phyloP scores from a whole-genome alignment of 2,329 filamentous ascomycete genomes.

The Neonectria punicea region DNA sequence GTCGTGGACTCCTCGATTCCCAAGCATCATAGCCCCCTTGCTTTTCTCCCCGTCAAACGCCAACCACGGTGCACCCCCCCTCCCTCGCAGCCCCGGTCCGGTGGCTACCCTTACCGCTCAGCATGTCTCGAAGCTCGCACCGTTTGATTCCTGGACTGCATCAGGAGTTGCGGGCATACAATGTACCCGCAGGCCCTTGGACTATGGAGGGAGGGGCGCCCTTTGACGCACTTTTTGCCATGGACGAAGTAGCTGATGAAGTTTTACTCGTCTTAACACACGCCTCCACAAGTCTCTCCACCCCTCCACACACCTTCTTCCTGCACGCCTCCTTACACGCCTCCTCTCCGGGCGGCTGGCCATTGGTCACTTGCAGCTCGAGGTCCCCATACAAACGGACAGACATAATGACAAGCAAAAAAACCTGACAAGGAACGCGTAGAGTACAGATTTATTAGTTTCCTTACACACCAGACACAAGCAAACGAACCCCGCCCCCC shows the following conservation, averaged over 20 bases:
- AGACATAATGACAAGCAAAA: background rate
- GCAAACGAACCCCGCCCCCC: conserved; percentile 34
- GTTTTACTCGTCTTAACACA: background rate
- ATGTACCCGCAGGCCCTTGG: background rate
- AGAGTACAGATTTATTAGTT: background rate
- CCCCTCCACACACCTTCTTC: background rate
- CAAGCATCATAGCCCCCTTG: conserved; percentile 34
- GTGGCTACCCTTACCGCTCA: conserved; percentile 26
- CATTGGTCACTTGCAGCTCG: background rate
- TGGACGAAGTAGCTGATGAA: background rate
- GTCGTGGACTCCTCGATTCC: conserved; percentile 13
- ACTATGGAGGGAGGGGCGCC: background rate
- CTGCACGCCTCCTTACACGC: background rate
- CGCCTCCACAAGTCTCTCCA: background rate
- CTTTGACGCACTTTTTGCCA: background rate
- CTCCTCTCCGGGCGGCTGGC: background rate
- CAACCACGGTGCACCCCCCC: conserved; percentile 11
- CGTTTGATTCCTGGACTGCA: conserved; percentile 19
- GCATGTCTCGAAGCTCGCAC: conserved; percentile 21
- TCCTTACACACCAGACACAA: background rate
- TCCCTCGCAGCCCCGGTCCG: conserved; percentile 19
- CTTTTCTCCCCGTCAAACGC: conserved; percentile 35
- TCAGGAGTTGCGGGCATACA: background rate
- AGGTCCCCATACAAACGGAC: background rate
- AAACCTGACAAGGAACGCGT: background rate